Percentiles rank a stretch among this genome's conserved stretches.
Conservation (phyloP, 495 filamentous ascomycete genomes). For the Amorphotheca resinae region DNA sequence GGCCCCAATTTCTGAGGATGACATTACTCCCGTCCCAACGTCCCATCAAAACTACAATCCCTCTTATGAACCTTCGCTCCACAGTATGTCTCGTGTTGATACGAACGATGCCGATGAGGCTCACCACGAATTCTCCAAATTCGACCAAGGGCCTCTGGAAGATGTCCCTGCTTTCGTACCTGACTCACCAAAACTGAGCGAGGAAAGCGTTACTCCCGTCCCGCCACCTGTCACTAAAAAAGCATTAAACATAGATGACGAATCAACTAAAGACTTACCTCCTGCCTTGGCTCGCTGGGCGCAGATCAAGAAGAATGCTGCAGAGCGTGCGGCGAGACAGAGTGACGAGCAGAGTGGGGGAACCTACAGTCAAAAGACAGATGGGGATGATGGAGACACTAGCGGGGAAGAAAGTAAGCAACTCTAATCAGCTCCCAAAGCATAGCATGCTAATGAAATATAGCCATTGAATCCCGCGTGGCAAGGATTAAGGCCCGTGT, state of each 20-base stretch:
- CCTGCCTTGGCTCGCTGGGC: conserved; percentile 69
- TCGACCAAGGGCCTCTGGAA: conserved; percentile 78
- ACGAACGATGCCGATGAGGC: conserved; percentile 54
- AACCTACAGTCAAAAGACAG: conserved; percentile 39
- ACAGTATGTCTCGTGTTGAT: conserved; percentile 45
- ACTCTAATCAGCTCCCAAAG: neutral
- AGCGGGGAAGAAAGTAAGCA: conserved; percentile 93
- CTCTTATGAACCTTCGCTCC: conserved; percentile 38
- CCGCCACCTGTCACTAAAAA: conserved; percentile 1
- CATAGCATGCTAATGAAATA: conserved; percentile 21
- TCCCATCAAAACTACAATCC: conserved; percentile 21
- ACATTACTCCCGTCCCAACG: conserved; percentile 22
- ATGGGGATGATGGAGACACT: conserved; percentile 64
- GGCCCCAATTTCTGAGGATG: conserved; percentile 16
- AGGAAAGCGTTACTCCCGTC: conserved; percentile 29
- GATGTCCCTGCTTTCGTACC: conserved; percentile 83
- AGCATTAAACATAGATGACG: neutral
- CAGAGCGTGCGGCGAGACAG: conserved; percentile 53
- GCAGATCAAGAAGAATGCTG: conserved; percentile 88
- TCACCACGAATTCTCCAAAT: conserved; percentile 63
- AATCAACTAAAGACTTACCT: conserved; percentile 6
- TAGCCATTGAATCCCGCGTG: conserved; percentile 89
- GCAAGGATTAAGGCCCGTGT: conserved; percentile 96
- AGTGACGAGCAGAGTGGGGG: conserved; percentile 43
- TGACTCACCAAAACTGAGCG: conserved; percentile 39